phyloP scores from a whole-genome alignment of 2,329 filamentous ascomycete genomes.

The Myrmaecium sp. region DNA sequence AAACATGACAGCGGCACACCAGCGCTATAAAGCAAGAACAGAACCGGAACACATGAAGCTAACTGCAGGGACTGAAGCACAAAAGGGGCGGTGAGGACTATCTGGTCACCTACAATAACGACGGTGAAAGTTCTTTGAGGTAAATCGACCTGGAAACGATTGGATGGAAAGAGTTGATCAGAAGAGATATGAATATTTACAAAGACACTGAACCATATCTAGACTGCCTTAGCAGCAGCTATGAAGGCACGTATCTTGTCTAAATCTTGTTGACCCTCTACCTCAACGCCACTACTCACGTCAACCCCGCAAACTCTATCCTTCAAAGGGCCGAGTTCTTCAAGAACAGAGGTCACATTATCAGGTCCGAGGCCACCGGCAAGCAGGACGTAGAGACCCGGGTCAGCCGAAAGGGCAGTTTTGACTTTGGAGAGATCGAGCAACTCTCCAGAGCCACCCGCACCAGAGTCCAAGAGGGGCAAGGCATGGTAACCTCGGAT shows the following conservation, averaged over 20 bases:
- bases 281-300: slow-evolving; percentile 84
- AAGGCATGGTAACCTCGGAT: slow-evolving; percentile 66
- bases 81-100: too few relatives aligned
- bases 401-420: slow-evolving; percentile 46
- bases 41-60: too few relatives aligned
- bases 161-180: too few relatives aligned
- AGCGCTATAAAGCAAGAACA: too few relatives aligned
- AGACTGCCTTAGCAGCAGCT: slow-evolving; percentile 39
- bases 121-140: too few relatives aligned
- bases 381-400: slow-evolving; percentile 57
- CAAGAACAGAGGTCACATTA: slow-evolving; percentile 56
- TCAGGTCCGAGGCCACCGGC: slow-evolving; percentile 71
- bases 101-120: too few relatives aligned
- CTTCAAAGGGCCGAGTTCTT: slow-evolving; percentile 41
- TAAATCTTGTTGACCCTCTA: slow-evolving; percentile 60
- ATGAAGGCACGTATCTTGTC: slow-evolving; percentile 72
- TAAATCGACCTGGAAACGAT: too few relatives aligned
- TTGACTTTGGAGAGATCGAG: slow-evolving; percentile 58
- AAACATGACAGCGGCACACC: too few relatives aligned
- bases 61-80: too few relatives aligned
- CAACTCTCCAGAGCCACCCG: slow-evolving; percentile 63
- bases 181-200: too few relatives aligned
- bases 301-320: slow-evolving; percentile 66
- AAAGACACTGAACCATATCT: too few relatives aligned
- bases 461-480: slow-evolving; percentile 73